Base-by-base conservation (phyloP, 768 basidiomycete species). In the Lactarius evosmus region DNA sequence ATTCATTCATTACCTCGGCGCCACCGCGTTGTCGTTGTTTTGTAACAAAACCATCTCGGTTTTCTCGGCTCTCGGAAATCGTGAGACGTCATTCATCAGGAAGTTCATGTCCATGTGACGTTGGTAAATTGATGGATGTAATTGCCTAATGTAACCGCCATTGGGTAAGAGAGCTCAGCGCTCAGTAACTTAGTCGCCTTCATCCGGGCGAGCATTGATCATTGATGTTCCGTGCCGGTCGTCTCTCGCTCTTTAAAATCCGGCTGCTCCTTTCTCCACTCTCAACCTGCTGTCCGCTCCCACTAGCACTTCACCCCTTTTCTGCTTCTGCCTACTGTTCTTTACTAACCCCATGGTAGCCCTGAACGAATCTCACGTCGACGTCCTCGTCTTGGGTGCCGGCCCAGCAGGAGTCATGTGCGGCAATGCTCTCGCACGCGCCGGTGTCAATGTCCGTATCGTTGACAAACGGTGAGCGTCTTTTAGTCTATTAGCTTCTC, bases 351-450 rank as follows among this genome's bases (percentile, higher is more conserved):
- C n/a, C 25, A 58, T 33, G 34, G 60, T 61, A 38, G 52, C 61
- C 4, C 34, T 66, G 11, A 75, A 71, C 58, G 75, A 78, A 63
- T 76, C 76, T n/a, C 64, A 75, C 1, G 79, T 85, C 59, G 85
- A 87, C 70, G 85, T 86, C 22, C 77, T 87, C 64, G 74, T 87
- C 57, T 76, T 86, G 62, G 86, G 86, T 27, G 86, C 86, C 5
- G 86, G 85, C 7, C 82, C 81, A 3, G 76, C 80, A 1, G 84
- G 89, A 2, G 72, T 90, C 3, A 89, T 91, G 87, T 86, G 85
- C 63, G 83, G 83, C 29, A 85, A 86, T 70, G 85, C 80, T 3
- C 78, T 89, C 36, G 80, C 78, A 9, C 78, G 70, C 49, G 83
- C 84, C 8, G 85, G 85, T 0, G 74, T 88, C 36, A 79, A 81